Evolutionary conservation across 495 filamentous ascomycete genomes (phyloP).

Genomic region (Aspergillus ellipticus): DNA sequence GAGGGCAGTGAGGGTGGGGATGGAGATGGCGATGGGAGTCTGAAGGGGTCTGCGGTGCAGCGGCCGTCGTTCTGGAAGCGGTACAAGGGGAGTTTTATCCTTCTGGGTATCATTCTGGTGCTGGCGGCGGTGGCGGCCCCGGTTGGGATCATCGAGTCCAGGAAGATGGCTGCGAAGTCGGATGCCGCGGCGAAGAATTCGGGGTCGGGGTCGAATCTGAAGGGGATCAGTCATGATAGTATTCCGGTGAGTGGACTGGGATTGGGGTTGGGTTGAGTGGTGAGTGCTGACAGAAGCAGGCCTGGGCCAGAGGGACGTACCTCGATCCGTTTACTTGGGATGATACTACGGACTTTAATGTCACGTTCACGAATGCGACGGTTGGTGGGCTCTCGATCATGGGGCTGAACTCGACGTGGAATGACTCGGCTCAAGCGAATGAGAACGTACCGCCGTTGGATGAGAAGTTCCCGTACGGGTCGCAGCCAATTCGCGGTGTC

Average conservation of each 20-base stretch:
- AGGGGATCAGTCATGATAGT: conserved; percentile 52
- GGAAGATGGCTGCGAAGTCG: conserved; percentile 38
- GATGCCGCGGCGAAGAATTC: conserved; percentile 25
- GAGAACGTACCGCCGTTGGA: conserved; percentile 73
- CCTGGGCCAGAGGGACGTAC: conserved; percentile 64
- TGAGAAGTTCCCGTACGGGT: conserved; percentile 66
- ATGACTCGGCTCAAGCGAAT: conserved; percentile 77
- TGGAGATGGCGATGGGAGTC: conserved; percentile 32
- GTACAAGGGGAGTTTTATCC: conserved; percentile 35
- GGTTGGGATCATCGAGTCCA: conserved; percentile 67
- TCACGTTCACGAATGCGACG: conserved; percentile 83
- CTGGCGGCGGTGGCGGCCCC: conserved; percentile 69
- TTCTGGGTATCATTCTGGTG: conserved; percentile 46
- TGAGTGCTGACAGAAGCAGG: conserved; percentile 16
- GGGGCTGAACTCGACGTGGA: conserved; percentile 83
- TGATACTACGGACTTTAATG: conserved; percentile 86
- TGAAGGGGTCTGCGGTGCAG: conserved; percentile 10
- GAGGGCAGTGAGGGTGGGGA: conserved; percentile 35
- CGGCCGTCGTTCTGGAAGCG: conserved; percentile 29
- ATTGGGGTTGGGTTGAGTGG: not conserved
- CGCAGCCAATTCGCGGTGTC: conserved; percentile 77
- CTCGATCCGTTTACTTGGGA: conserved; percentile 93
- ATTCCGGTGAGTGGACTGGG: conserved; percentile 56
- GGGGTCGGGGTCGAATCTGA: conserved; percentile 43
- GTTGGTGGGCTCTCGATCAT: conserved; percentile 85